Evolutionary conservation across 495 filamentous ascomycete genomes (phyloP).

Genomic region (Aspergillus haitiensis): DNA sequence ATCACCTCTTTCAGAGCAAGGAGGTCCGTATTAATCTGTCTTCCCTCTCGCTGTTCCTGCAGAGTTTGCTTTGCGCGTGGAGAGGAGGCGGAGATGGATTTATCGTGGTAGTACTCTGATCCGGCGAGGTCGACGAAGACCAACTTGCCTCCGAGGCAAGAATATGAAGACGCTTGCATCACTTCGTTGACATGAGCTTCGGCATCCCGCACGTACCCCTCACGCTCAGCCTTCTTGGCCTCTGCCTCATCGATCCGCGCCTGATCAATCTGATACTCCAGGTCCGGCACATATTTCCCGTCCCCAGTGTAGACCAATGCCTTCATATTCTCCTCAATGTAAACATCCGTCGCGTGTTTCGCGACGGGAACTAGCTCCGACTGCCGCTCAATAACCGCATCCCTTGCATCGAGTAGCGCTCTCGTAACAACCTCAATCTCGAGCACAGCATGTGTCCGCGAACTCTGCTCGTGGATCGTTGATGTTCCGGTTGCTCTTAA

Average conservation of each 20-base stretch:
- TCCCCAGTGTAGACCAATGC: slow-evolving; percentile 10
- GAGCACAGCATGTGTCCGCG: slow-evolving; percentile 30
- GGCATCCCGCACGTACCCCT: slow-evolving; percentile 21
- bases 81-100: background rate
- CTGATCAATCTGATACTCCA: slow-evolving; percentile 25
- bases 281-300: slow-evolving; percentile 26
- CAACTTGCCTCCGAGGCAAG: slow-evolving; percentile 27
- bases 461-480: slow-evolving; percentile 30
- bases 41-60: slow-evolving; percentile 27
- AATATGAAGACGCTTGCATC: slow-evolving; percentile 4
- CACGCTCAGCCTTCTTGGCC: slow-evolving; percentile 26
- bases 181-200: slow-evolving; percentile 19
- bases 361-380: slow-evolving; percentile 29
- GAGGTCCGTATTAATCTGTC: slow-evolving; percentile 33
- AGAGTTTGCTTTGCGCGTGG: slow-evolving; percentile 23
- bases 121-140: slow-evolving; percentile 34
- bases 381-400: slow-evolving; percentile 26
- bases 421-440: slow-evolving; percentile 28
- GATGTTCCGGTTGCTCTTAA: slow-evolving; percentile 25
- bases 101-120: slow-evolving; percentile 26
- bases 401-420: slow-evolving; percentile 21
- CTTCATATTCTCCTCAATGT: slow-evolving; percentile 25
- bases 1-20: slow-evolving; percentile 35
- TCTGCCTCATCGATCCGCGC: slow-evolving; percentile 28
- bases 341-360: slow-evolving; percentile 29